Percentiles rank a stretch among this genome's conserved stretches.
Conservation (phyloP, 1,139 yeast genomes). For the Taphrina sp. region DNA sequence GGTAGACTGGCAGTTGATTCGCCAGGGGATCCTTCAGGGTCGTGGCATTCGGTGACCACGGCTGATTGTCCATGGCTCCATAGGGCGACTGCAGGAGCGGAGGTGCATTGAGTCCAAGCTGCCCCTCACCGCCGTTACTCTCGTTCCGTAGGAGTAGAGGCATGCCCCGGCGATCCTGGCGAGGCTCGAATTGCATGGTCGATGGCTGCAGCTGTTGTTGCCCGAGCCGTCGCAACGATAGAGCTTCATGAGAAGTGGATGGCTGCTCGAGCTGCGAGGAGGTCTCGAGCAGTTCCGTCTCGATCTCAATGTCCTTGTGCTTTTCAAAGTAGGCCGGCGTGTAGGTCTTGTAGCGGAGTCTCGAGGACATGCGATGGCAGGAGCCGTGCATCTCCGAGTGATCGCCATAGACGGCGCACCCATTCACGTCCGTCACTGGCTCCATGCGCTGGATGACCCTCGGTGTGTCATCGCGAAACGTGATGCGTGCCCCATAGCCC, state of each 20-base stretch:
- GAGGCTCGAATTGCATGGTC: too few relatives aligned
- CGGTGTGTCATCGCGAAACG: constrained; percentile 32
- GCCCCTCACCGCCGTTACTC: too few relatives aligned
- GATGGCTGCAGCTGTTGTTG: not conserved
- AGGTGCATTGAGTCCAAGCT: too few relatives aligned
- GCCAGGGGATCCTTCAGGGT: too few relatives aligned
- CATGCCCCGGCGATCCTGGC: too few relatives aligned
- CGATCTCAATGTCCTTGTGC: constrained; percentile 25
- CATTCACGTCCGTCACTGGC: constrained; percentile 17
- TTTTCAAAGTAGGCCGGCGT: constrained; percentile 26
- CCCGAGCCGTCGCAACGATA: not conserved
- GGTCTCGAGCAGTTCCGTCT: constrained; percentile 7
- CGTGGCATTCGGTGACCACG: too few relatives aligned
- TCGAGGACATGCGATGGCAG: not conserved
- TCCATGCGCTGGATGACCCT: constrained; percentile 30
- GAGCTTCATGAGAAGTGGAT: not conserved
- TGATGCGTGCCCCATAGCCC: constrained; percentile 29
- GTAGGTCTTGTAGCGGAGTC: constrained; percentile 23
- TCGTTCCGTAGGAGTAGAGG: too few relatives aligned
- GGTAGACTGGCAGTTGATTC: too few relatives aligned
- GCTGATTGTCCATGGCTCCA: too few relatives aligned
- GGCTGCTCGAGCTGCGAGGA: constrained; percentile 5
- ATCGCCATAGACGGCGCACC: constrained; percentile 20
- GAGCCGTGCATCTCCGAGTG: not conserved
- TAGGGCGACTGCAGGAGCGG: too few relatives aligned